Evolutionary conservation across 2,329 filamentous ascomycete genomes (phyloP).

Genomic region (Purpureocillium takamizusanense): DNA sequence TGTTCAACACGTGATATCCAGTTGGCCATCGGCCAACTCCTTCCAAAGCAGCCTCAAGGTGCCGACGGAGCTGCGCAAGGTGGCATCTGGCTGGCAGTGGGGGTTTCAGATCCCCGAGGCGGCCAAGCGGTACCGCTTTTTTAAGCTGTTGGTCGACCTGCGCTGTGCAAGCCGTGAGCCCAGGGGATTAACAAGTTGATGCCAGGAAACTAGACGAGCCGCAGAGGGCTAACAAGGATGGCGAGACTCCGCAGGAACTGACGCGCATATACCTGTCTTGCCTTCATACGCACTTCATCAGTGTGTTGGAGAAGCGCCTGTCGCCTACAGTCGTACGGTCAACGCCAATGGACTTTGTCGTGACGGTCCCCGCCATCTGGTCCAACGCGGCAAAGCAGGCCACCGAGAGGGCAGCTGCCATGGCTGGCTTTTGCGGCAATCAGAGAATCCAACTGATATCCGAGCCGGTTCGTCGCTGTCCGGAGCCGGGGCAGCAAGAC

Average conservation of each 20-base stretch:
- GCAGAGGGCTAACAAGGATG: constrained; percentile 17
- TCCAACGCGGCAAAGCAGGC: constrained; percentile 43
- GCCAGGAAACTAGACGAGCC: constrained; percentile 26
- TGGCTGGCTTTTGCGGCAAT: constrained; percentile 28
- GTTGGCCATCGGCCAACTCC: constrained; percentile 30
- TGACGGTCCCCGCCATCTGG: constrained; percentile 53
- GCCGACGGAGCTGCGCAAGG: constrained; percentile 37
- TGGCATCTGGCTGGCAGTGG: constrained; percentile 34
- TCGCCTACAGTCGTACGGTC: constrained; percentile 30
- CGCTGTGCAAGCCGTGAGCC: neutral
- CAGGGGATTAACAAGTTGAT: neutral
- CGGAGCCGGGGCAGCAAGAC: neutral
- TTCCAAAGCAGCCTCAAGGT: constrained; percentile 33
- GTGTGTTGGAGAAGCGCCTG: constrained; percentile 31
- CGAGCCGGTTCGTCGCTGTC: constrained; percentile 29
- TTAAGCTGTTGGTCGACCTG: constrained; percentile 34
- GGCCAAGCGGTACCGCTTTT: constrained; percentile 30
- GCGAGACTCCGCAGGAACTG: constrained; percentile 24
- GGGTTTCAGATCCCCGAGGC: constrained; percentile 37
- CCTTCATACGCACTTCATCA: constrained; percentile 38
- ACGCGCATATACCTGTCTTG: constrained; percentile 35
- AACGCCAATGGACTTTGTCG: constrained; percentile 41
- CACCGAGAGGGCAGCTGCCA: constrained; percentile 31
- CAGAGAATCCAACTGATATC: constrained; percentile 37
- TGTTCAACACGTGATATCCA: constrained; percentile 30